A percentile compares a stretch with the other conserved stretches of the same genome.
These are phyloP conservation scores for Tilletia indica DNA, from an alignment of 1,284 basidiomycete species.

Conservation along the genomic window DNA sequence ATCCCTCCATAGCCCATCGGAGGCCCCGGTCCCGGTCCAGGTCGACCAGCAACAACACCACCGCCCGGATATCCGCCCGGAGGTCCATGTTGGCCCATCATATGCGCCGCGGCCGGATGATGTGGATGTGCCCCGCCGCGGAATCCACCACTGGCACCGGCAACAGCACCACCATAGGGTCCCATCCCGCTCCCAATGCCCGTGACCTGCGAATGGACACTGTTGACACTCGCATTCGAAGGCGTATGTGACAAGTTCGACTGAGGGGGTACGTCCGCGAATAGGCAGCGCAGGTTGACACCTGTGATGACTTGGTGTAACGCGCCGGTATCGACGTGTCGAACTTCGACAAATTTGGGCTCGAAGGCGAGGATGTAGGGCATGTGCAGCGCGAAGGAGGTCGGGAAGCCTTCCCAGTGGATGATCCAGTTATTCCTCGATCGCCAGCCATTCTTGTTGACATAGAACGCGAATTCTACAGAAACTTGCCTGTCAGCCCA, in stretches of 20 bases:
- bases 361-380: constrained; percentile 97
- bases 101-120: constrained; percentile 5
- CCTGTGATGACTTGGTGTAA: constrained; percentile 90
- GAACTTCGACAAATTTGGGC: constrained; percentile 91
- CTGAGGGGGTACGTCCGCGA: constrained; percentile 85
- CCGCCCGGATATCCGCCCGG: not conserved
- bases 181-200: constrained; percentile 1
- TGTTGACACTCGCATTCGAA: not conserved
- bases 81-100: not conserved
- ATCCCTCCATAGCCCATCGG: constrained; percentile 29
- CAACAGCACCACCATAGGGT: not conserved
- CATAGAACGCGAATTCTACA: constrained; percentile 95
- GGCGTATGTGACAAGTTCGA: constrained; percentile 4
- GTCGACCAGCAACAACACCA: not conserved
- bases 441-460: constrained; percentile 92
- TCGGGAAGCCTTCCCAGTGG: constrained; percentile 92
- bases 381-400: constrained; percentile 90
- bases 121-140: no score
- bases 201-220: not conserved
- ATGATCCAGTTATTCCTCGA: constrained; percentile 90
- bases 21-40: constrained; percentile 3
- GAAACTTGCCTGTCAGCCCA: not conserved
- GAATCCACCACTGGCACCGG: not conserved
- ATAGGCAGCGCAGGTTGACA: constrained; percentile 68
- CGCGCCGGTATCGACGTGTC: constrained; percentile 87